These are phyloP conservation scores for Phyllosticta paracitricarpa DNA, from an alignment of 2,329 filamentous ascomycete species.

Conservation along the genomic window DNA sequence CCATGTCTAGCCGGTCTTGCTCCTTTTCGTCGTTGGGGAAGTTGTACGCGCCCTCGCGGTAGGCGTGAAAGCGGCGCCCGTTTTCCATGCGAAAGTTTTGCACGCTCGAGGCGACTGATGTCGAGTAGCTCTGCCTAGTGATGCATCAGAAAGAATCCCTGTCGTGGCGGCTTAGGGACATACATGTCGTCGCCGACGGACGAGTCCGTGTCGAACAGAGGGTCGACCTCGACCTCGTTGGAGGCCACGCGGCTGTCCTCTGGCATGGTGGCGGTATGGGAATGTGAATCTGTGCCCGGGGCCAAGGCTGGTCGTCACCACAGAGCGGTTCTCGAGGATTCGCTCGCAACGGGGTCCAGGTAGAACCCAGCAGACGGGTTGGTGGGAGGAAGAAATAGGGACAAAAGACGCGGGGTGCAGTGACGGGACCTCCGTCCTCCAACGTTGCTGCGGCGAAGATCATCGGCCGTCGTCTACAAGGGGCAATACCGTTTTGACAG, in stretches of 20 bases:
- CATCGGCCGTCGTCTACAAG: background rate
- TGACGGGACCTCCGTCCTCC: background rate
- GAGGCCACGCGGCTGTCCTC: no score
- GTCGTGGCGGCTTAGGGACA: background rate
- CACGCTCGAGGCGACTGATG: constrained; percentile 12
- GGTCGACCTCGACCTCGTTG: background rate
- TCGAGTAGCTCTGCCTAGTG: constrained; percentile 13
- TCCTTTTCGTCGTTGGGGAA: constrained; percentile 13
- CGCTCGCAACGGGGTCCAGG: background rate
- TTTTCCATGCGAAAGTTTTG: constrained; percentile 15
- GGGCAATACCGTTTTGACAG: background rate
- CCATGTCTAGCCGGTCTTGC: constrained; percentile 9
- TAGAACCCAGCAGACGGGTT: background rate
- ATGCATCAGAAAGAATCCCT: background rate
- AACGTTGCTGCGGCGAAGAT: background rate
- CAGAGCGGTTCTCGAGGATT: background rate
- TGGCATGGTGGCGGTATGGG: no score
- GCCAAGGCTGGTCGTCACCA: background rate
- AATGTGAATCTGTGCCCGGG: no score
- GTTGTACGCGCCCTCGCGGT: constrained; percentile 21
- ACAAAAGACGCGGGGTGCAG: background rate
- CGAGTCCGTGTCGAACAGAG: background rate
- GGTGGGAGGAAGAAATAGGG: background rate
- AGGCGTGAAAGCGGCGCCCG: constrained; percentile 28
- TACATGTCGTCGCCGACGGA: background rate